Base-by-base conservation (phyloP, 2,329 filamentous ascomycete species). In the Cercospora sp. region DNA sequence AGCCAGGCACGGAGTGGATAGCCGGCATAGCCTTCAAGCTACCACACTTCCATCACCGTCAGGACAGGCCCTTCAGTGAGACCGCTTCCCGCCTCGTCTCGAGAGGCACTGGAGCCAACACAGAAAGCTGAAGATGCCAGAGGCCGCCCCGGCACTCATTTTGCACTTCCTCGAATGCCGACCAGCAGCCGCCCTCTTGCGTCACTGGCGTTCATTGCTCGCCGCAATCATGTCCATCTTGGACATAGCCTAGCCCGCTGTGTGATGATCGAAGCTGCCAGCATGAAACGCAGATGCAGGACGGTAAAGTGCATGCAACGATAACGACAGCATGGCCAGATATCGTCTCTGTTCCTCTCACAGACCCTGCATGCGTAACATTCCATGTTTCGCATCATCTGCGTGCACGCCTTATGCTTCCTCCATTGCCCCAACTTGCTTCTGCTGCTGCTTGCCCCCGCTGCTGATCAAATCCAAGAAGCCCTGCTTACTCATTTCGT, bases 401-500 rank as follows among this genome's bases (percentile, higher is more conserved):
- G 49, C 26, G 49, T 37, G 30, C 16, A 32, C 18, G 55, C 55
- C 32, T 16, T 59, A 59, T 9, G 55, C 55, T 21, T 37, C 55
- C 55, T 59, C 55, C 55, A 37, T 59, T 1, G 16, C 28, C 21
- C 16, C 55, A 37, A 26, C 24, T 28, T 28, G 57, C 55, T 32
- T 24, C 55, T 59, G 55, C 55, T 59, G 55, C 32, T 59, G 51
- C 81, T 86, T 79, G 72, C 85, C 80, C 77, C 87, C 83, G 13
- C 85, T 84, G 51, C 85, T 85, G 78, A 99, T 97, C 79, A 98
- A 82, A 70, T 98, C 94, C 79, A 99, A 81, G 82, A 98, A 99
- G 0, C 94, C 94, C 82, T 97, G 92, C 83, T 97, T 96, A 79
- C 91, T 97, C 90, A 99, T 95, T 84, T 98, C 94, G 72, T 92